Evolutionary conservation across 352 stramenopile genomes (phyloP), one percentile per base, ranked within the genome.

Genomic region (Phytopythium boreale): DNA sequence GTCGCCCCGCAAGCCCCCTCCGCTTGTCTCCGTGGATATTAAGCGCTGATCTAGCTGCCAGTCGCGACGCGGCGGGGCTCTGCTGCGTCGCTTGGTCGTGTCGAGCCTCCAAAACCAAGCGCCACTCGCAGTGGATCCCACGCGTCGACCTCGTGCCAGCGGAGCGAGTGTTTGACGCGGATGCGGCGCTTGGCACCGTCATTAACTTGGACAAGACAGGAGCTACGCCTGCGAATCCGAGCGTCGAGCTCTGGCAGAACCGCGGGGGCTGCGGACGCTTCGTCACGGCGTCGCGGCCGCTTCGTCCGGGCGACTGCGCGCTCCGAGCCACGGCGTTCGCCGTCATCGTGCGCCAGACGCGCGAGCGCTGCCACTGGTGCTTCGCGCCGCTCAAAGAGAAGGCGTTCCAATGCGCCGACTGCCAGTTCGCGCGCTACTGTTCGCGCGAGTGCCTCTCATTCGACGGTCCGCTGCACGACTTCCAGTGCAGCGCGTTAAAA

Each of bases 281-380:
- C 49, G 2, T 36, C 5, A 22, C 17, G 11, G 49, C 49, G 4
- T 0, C 49, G 72, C 15, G 75, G 76, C 0, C 76, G 76, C n/a
- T 77, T 85, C 55, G 67, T 64, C 4, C 67, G 75, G 34, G 82
- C 29, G 46, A 77, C 24, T 65, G 59, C 56, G 76, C 63, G 0
- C 56, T 89, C 24, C 62, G 72, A 56, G 74, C 82, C 31, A 66
- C 72, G 46, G 78, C 77, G 15, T 91, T 91, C 56, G 80, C 82
- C 14, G 75, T 84, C 14, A 58, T 86, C 46, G 63, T 88, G 4
- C 57, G 67, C 3, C 68, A 91, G 37, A 27, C n/a, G 34, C 56
- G 59, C 51, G 46, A 34, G 34, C 69, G 65, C 43, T 91, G 82
- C 61, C 82, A 89, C 63, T 89, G 79, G 79, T 89, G 80, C 76